Conservation (phyloP, 139 green algal genomes). For the Micromonas pusilla region DNA sequence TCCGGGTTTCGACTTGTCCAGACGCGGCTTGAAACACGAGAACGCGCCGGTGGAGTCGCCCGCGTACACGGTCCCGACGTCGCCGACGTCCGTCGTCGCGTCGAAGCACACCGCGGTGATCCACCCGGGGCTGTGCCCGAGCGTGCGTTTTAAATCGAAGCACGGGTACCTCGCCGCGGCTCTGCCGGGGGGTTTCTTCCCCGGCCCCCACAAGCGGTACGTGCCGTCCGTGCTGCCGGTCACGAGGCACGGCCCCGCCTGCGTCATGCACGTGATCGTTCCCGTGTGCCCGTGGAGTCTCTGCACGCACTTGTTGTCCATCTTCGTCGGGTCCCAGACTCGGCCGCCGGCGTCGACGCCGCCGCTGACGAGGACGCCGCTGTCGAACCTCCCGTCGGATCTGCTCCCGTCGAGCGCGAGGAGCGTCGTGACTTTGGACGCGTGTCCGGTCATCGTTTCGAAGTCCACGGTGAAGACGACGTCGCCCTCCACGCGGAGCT, state of each 20-base stretch:
- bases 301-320: slow-evolving; percentile 33
- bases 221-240: slow-evolving; percentile 50
- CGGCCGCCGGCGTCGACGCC: neutral
- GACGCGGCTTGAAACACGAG: neutral
- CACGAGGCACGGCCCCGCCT: slow-evolving; percentile 43
- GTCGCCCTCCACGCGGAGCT: neutral
- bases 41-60: neutral
- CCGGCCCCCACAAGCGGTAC: slow-evolving; percentile 46
- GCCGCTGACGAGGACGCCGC: neutral
- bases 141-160: neutral
- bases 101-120: slow-evolving; percentile 4
- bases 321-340: neutral
- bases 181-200: neutral
- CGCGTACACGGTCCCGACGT: neutral
- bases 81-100: neutral
- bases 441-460: no score
- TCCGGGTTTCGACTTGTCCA: neutral
- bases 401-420: no score
- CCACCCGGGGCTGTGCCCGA: neutral
- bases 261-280: slow-evolving; percentile 47
- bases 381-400: neutral
- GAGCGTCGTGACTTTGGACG: no score
- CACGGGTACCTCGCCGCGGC: neutral
- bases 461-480: no score
- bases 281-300: slow-evolving; percentile 52